Base-by-base conservation (phyloP, 73 alveolate genomes). In the Paramecium octaurelia region DNA sequence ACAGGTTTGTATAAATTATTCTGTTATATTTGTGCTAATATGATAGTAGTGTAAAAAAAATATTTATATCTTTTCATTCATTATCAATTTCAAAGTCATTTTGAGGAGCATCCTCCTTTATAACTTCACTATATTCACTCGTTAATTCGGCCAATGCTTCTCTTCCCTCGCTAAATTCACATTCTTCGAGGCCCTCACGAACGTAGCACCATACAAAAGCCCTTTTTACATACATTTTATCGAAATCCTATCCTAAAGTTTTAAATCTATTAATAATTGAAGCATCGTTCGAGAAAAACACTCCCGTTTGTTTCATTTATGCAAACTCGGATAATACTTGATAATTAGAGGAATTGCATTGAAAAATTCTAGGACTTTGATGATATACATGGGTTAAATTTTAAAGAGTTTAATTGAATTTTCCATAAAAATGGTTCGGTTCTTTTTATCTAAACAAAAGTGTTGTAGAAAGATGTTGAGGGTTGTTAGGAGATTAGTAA, bases 141-240 rank as follows among this genome's bases (percentile, higher is more conserved):
- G 31, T 27, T 27, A 27, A 27, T 1, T 27, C 1, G 0, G 31
- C 9, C 44, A 38, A 38, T 38, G 9, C 9, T 0, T 38, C 11
- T 38, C 44, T 38, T 38, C 44, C 44, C 9, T 38, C 44, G 0
- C 9, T 6, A 38, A 38, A 38, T 38, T 38, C 44, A 38, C 8
- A 38, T 38, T 38, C 44, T 38, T 38, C 44, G 4, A 38, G 44
- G 9, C 44, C 44, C 9, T 38, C 44, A 6, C 44, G 0, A 38
- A 38, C 9, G 0, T 38, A 38, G 9, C 1, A 8, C 44, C 44
- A 38, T 0, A 6, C 44, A 38, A 86, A 92, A 21, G 95, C 94
- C 31, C 92, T 36, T 92, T 92, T 92, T 1, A 3, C 86, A 87
- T 58, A 87, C 0, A 92, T 3, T 59, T 27, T 9, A 60, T 92